Evolutionary conservation across 495 filamentous ascomycete species (phyloP), one percentile per base, ranked within the genome.

Genomic region (Annulohypoxylon maeteangense): DNA sequence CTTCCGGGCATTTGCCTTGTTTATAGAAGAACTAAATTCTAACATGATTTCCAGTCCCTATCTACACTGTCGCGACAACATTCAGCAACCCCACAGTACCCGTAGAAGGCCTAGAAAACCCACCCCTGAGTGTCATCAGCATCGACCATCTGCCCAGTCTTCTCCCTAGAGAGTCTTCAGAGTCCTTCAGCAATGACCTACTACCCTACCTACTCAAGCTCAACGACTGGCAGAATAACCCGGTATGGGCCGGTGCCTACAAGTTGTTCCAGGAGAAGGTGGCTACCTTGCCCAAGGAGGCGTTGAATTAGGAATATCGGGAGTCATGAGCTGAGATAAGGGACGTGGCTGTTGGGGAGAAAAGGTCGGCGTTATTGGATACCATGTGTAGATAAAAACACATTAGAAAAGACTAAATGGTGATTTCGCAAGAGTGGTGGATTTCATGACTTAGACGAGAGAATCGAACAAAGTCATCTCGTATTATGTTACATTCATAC

Each of bases 111-210:
- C 78, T 89, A 36, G 72, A 83, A 40, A 81, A 81, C 45, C 88
- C 89, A n/a, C 85, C 85, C 8, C 81, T 93, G 54, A 89, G 86
- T 36, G 92, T 95, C 56, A 93, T 96, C 78, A 90, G 88, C 57
- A 97, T 98, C 73, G 94, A 97, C 76, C 95, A 97, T 76, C 87
- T 98, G 7, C 95, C 95, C 4, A 91, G 89, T 29, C 87, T 97
- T 38, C 86, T 98, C 16, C 92, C 95, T 8, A 84, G 94, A 47
- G 95, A 98, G 80, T 89, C 92, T 38, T 92, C 89, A 32, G 95
- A 98, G 83, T 88, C 92, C 25, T 98, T 97, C 78, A 93, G 90
- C 80, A 80, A 84, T 45, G 91, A 91, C 25, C 82, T 98, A 61
- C 80, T 98, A 36, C 93, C 94, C 2, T 90, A 89, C 70, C 81